A percentile compares a stretch with the other conserved stretches of the same genome.
These are phyloP conservation scores for Saccharomyces jurei DNA, from an alignment of 805 yeast genomes.

Conservation along the genomic window DNA sequence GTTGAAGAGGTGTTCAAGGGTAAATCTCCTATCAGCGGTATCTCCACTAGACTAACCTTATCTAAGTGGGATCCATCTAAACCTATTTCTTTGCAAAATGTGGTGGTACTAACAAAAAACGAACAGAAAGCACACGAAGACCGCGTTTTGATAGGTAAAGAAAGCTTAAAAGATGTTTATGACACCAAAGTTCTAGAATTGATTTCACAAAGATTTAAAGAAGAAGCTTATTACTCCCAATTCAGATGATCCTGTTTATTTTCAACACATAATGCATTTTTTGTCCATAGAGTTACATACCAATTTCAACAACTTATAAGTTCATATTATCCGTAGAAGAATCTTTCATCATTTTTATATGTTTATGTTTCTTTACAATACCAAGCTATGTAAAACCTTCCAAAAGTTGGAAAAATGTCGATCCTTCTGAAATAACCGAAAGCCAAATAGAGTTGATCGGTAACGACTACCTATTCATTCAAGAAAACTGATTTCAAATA, in stretches of 20 bases:
- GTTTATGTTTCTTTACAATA: background rate
- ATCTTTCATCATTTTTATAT: background rate
- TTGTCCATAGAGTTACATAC: background rate
- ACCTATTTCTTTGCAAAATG: constrained; percentile 64
- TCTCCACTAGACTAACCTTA: constrained; percentile 68
- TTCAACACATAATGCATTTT: background rate
- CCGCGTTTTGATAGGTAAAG: constrained; percentile 63
- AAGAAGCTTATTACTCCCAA: constrained; percentile 66
- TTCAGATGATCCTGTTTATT: constrained; percentile 22
- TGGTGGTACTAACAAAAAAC: constrained; percentile 80
- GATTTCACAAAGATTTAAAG: constrained; percentile 58
- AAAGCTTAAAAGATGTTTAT: constrained; percentile 55
- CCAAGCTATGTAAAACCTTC: no score
- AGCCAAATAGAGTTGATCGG: no score
- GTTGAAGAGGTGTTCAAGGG: constrained; percentile 92
- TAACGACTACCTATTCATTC: no score
- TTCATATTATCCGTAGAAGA: background rate
- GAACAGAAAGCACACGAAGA: constrained; percentile 79
- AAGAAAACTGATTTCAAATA: no score
- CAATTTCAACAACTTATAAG: background rate
- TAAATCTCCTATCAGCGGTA: constrained; percentile 79
- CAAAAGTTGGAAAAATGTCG: no score
- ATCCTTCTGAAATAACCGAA: no score
- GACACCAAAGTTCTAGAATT: constrained; percentile 45
- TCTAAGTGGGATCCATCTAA: constrained; percentile 75